phyloP scores from a whole-genome alignment of 129 eudicot genomes.

The Lactuca saligna region DNA sequence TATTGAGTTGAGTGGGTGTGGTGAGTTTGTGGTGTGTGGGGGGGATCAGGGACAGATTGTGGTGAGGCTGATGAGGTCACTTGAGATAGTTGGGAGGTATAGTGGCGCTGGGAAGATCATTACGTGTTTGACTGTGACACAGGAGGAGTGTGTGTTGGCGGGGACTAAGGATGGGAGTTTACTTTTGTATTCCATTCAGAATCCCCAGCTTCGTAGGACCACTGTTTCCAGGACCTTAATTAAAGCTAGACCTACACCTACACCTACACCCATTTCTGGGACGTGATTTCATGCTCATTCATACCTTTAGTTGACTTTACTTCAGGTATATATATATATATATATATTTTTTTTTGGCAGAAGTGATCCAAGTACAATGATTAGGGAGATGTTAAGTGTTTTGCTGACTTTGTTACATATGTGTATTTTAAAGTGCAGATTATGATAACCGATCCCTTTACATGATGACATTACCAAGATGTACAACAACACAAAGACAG shows the following conservation, averaged over 20 bases:
- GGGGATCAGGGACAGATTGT: conserved; percentile 95
- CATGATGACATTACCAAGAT: not conserved
- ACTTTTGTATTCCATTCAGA: conserved; percentile 90
- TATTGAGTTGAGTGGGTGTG: conserved; percentile 84
- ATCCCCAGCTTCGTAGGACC: conserved; percentile 72
- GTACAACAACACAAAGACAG: not conserved
- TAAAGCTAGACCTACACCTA: conserved; percentile 20
- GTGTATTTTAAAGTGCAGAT: not conserved
- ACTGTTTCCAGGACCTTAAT: conserved; percentile 41
- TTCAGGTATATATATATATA: no score
- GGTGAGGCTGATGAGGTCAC: conserved; percentile 87
- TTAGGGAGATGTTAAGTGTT: not conserved
- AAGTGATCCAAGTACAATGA: no score
- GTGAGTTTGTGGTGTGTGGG: conserved; percentile 90
- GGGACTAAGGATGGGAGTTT: conserved; percentile 95
- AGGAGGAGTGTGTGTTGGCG: conserved; percentile 92
- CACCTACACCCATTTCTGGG: conserved; percentile 15
- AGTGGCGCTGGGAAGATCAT: conserved; percentile 74
- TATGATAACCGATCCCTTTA: not conserved
- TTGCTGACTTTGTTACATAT: not conserved
- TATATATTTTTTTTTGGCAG: no score
- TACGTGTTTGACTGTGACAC: conserved; percentile 77
- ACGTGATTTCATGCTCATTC: conserved; percentile 7
- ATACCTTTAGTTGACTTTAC: no score
- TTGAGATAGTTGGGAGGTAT: conserved; percentile 69